Conservation (phyloP, 106 monocot species). For the Phalaenopsis aphrodite region DNA sequence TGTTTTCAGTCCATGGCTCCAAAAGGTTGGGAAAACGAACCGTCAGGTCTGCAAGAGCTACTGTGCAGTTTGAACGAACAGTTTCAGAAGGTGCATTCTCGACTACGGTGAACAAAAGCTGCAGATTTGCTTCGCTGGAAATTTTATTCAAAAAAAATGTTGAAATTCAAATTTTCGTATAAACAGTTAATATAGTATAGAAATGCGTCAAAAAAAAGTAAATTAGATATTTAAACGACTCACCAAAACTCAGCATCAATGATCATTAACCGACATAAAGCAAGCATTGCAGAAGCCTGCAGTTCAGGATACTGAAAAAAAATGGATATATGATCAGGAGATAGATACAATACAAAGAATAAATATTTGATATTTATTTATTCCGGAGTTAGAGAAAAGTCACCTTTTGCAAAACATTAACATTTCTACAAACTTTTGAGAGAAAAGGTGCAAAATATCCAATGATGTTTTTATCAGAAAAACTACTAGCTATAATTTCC, state of each 20-base stretch:
- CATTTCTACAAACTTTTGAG: slow-evolving; percentile 88
- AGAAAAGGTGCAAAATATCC: slow-evolving; percentile 78
- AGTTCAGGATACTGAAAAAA: slow-evolving; percentile 70
- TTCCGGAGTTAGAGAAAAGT: not conserved
- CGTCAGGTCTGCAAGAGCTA: slow-evolving; percentile 90
- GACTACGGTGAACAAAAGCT: slow-evolving; percentile 87
- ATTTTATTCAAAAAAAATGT: slow-evolving; percentile 5
- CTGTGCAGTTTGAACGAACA: slow-evolving; percentile 91
- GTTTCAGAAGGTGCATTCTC: slow-evolving; percentile 78
- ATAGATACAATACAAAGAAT: not conserved
- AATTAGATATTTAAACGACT: slow-evolving; percentile 5
- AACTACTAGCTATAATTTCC: slow-evolving; percentile 71
- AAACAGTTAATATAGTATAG: not conserved
- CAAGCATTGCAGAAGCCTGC: slow-evolving; percentile 95
- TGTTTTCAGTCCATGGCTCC: slow-evolving; percentile 96
- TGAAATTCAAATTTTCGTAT: not conserved
- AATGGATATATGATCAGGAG: not conserved
- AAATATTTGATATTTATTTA: slow-evolving; percentile 1
- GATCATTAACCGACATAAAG: slow-evolving; percentile 91
- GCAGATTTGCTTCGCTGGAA: slow-evolving; percentile 83
- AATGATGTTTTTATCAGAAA: slow-evolving; percentile 53
- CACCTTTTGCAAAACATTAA: slow-evolving; percentile 86
- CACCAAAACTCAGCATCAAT: slow-evolving; percentile 95
- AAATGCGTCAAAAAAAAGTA: not conserved
- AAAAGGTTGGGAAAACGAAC: slow-evolving; percentile 93